A percentile compares a stretch with the other conserved stretches of the same genome.
Evolutionary conservation across 2,329 filamentous ascomycete species (phyloP).

Genomic region (Berkeleyomyces basicola): DNA sequence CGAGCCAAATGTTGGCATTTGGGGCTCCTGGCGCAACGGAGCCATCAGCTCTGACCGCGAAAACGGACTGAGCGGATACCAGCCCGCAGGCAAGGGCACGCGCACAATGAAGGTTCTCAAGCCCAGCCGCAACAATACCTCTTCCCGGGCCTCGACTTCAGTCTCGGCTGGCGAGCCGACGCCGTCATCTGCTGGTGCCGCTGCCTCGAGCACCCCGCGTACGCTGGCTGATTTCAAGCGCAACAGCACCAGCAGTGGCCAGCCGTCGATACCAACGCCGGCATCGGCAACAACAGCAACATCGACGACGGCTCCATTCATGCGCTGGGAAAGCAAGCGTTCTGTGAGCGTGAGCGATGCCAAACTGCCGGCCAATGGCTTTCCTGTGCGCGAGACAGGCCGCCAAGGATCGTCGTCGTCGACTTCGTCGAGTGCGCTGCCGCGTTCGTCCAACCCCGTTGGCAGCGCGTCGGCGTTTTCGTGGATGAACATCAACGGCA

Average conservation of each 20-base stretch:
- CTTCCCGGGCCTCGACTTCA: conserved; percentile 24
- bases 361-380: background rate
- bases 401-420: conserved; percentile 27
- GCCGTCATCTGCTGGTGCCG: background rate
- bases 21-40: conserved; percentile 54
- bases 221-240: conserved; percentile 26
- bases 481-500: conserved; percentile 55
- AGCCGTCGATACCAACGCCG: background rate
- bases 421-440: conserved; percentile 19
- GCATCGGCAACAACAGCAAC: background rate
- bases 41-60: conserved; percentile 31
- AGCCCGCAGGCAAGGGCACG: conserved; percentile 43
- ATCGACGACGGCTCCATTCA: background rate
- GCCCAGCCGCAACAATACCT: conserved; percentile 49
- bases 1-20: conserved; percentile 33
- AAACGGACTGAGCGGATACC: conserved; percentile 42
- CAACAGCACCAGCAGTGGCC: background rate
- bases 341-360: conserved; percentile 9
- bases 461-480: conserved; percentile 88
- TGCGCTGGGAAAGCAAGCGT: conserved; percentile 15
- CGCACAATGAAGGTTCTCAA: conserved; percentile 84
- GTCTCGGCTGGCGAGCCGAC: background rate
- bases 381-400: conserved; percentile 37
- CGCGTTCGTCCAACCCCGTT: conserved; percentile 60
- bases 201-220: conserved; percentile 14